These are phyloP conservation scores for Sarocladium oryzae DNA, from an alignment of 2,329 filamentous ascomycete genomes.

Conservation along the genomic window DNA sequence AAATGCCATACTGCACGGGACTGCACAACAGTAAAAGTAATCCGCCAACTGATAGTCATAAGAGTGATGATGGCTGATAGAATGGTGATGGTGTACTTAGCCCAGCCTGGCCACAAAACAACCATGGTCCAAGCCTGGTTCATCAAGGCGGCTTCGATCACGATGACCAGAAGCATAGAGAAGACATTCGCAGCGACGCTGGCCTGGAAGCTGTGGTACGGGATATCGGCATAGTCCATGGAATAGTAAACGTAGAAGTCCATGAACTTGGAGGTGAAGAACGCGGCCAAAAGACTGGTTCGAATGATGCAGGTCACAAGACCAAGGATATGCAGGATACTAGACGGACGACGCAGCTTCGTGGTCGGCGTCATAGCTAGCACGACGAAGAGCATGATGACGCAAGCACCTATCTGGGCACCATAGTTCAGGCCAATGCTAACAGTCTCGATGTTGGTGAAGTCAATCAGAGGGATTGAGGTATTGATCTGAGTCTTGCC, in stretches of 20 bases:
- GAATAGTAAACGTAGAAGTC: constrained; percentile 56
- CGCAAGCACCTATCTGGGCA: constrained; percentile 61
- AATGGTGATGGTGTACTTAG: constrained; percentile 23
- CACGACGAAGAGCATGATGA: constrained; percentile 59
- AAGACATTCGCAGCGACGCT: constrained; percentile 35
- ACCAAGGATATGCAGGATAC: constrained; percentile 56
- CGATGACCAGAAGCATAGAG: constrained; percentile 36
- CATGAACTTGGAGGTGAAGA: constrained; percentile 54
- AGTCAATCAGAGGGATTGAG: constrained; percentile 27
- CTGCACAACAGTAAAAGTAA: constrained; percentile 31
- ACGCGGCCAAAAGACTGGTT: constrained; percentile 48
- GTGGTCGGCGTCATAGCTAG: constrained; percentile 58
- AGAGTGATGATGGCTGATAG: constrained; percentile 30
- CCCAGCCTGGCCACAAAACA: constrained; percentile 35
- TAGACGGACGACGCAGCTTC: constrained; percentile 59
- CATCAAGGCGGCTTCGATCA: constrained; percentile 40
- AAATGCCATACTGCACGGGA: constrained; percentile 22
- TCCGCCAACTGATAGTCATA: constrained; percentile 23
- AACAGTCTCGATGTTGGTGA: constrained; percentile 23
- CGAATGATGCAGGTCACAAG: constrained; percentile 57
- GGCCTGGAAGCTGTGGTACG: constrained; percentile 25
- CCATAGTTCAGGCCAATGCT: constrained; percentile 56
- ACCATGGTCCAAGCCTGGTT: constrained; percentile 49
- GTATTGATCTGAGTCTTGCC: constrained; percentile 24
- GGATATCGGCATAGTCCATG: constrained; percentile 46